These are phyloP conservation scores for Xerocomus minutiporus DNA, from an alignment of 1,284 basidiomycete species.

Conservation along the genomic window DNA sequence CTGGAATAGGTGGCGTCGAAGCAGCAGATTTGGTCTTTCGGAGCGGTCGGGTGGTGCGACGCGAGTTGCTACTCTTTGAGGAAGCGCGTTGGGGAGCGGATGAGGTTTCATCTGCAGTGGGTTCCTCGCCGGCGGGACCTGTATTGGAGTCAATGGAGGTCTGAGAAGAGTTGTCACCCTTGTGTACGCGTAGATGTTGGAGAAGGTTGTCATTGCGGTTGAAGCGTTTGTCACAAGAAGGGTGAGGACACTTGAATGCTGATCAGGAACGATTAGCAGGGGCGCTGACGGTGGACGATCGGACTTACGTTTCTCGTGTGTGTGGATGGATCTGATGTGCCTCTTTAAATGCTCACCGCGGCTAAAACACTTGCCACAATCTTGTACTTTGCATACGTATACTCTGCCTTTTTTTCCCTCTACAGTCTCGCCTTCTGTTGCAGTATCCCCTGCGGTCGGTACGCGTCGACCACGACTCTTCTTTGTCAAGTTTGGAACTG, in stretches of 20 bases:
- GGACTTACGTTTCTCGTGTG: slow-evolving; percentile 69
- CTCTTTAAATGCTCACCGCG: slow-evolving; percentile 76
- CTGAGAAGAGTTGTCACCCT: slow-evolving; percentile 38
- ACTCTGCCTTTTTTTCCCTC: slow-evolving; percentile 43
- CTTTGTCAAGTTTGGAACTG: slow-evolving; percentile 68
- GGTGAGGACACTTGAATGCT: slow-evolving; percentile 58
- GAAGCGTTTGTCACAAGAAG: slow-evolving; percentile 55
- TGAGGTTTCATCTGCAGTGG: slow-evolving; percentile 19
- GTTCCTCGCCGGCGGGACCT: slow-evolving; percentile 27
- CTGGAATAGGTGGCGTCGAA: slow-evolving; percentile 33
- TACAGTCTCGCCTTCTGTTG: slow-evolving; percentile 24
- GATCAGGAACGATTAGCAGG: slow-evolving; percentile 26
- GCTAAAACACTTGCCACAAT: slow-evolving; percentile 69
- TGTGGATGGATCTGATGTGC: slow-evolving; percentile 73
- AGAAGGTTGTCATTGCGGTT: slow-evolving; percentile 62
- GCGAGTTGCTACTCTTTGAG: slow-evolving; percentile 20
- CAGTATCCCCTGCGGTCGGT: slow-evolving; percentile 40
- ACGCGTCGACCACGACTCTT: slow-evolving; percentile 67
- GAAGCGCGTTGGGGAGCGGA: slow-evolving; percentile 25
- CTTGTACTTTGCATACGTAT: slow-evolving; percentile 62
- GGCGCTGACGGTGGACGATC: slow-evolving; percentile 12
- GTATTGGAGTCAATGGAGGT: slow-evolving; percentile 32
- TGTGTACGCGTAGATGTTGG: slow-evolving; percentile 57
- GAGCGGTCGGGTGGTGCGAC: slow-evolving; percentile 29
- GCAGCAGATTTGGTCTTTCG: slow-evolving; percentile 36